phyloP scores from a whole-genome alignment of 352 stramenopile species.

The Globisporangium uncinulatum region DNA sequence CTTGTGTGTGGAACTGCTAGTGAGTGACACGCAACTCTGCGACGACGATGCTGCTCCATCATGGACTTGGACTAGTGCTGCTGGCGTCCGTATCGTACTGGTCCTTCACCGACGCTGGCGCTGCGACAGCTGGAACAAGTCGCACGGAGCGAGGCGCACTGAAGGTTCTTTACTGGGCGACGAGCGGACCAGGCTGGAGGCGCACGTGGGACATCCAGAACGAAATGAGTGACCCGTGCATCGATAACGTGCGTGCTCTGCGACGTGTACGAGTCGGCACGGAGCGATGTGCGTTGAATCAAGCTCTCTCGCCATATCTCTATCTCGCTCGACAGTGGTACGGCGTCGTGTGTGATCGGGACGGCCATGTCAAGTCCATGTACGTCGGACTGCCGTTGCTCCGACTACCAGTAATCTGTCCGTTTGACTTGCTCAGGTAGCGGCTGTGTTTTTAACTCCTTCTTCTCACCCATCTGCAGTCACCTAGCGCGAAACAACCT shows the following conservation, averaged over 20 bases:
- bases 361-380: constrained; percentile 50
- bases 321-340: constrained; percentile 35
- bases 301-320: background rate
- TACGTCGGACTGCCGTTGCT: constrained; percentile 12
- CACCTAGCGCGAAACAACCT: constrained; percentile 61
- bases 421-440: background rate
- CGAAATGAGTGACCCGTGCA: constrained; percentile 54
- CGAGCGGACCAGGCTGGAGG: constrained; percentile 40
- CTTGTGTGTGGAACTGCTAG: no score
- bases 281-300: background rate
- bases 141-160: constrained; percentile 55
- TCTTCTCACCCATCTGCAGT: constrained; percentile 9
- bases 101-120: background rate
- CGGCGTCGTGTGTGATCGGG: constrained; percentile 49
- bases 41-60: background rate
- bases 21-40: background rate
- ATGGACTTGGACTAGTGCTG: background rate
- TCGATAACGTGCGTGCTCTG: constrained; percentile 25
- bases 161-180: constrained; percentile 63
- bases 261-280: background rate
- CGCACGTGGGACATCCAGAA: constrained; percentile 62
- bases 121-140: constrained; percentile 1
- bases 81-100: background rate
- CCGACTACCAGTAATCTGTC: background rate
- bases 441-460: background rate